Evolutionary conservation across 2,329 filamentous ascomycete genomes (phyloP), one percentile per base, ranked within the genome.

Genomic region (Salinomyces thailandicus): DNA sequence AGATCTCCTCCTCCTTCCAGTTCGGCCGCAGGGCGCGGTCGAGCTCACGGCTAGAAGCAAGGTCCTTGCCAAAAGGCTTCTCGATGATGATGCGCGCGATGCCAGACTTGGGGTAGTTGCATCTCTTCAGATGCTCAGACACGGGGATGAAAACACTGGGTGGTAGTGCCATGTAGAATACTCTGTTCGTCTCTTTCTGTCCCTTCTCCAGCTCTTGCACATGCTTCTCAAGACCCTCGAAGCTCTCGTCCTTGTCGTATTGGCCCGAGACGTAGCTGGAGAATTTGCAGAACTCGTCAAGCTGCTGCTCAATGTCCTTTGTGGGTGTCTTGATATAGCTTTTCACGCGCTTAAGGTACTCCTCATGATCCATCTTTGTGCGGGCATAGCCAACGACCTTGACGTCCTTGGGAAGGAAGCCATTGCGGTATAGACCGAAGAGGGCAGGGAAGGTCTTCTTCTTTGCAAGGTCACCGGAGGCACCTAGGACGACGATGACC

Each of bases 361-460:
- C 91, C 47, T 85, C 79, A 57, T 89, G 86, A 68, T 96, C 87
- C 91, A 98, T 98, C 73, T 95, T 95, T 53, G 91, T 98, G 61
- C 91, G 81, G 55, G 91, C 91, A 85, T 98, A 98, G 71, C 91
- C 91, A 56, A 98, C 79, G 61, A 98, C 95, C 65, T 79, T 84
- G 66, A 94, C 86, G 64, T 93, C 86, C 67, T 93, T 93, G 54
- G 68, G 91, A 35, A 98, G 83, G 71, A 96, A 98, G 67, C 95
- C 89, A 72, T 98, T 98, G 61, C 91, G 85, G 71, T 89, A 94
- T 57, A 98, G 79, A 53, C 91, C 91, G 62, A 98, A 98, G 38
- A 98, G 79, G 42, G 91, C 91, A 49, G 91, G 91, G 69, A 93
- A 98, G 31, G 91, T 98, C 80, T 98, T 98, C 81, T 98, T 98